Evolutionary conservation across 148 eudicot genomes (phyloP).

Genomic region (Spergularia marina): DNA sequence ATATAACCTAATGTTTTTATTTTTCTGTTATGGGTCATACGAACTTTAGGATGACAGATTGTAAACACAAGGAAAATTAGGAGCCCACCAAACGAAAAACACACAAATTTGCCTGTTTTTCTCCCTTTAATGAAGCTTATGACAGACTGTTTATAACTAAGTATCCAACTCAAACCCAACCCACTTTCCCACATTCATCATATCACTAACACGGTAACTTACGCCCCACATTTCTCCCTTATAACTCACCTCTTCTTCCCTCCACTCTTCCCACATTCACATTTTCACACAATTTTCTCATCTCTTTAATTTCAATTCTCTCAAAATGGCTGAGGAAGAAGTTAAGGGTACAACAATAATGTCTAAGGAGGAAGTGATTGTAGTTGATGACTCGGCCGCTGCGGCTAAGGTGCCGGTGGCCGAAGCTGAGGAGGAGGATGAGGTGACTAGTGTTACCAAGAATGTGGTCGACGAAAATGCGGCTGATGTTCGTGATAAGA

Average conservation of each 20-base stretch:
- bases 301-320: not conserved
- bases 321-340: slow-evolving; percentile 13
- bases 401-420: not conserved
- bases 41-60: slow-evolving; percentile 8
- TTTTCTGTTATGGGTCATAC: not conserved
- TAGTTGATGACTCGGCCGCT: not conserved
- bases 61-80: not conserved
- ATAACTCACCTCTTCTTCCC: not conserved
- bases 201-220: not conserved
- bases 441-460: not conserved
- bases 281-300: not conserved
- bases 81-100: slow-evolving; percentile 6
- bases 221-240: slow-evolving; percentile 2
- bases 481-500: not conserved
- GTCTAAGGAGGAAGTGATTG: not conserved
- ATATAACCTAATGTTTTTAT: not conserved
- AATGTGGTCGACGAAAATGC: not conserved
- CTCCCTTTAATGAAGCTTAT: not conserved
- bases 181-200: slow-evolving; percentile 6
- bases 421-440: not conserved
- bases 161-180: slow-evolving; percentile 2
- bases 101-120: not conserved
- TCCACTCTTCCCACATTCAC: not conserved
- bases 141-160: slow-evolving; percentile 10
- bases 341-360: not conserved